Evolutionary conservation across 1,284 basidiomycete genomes (phyloP).

Genomic region (Heliocybe sulcata): DNA sequence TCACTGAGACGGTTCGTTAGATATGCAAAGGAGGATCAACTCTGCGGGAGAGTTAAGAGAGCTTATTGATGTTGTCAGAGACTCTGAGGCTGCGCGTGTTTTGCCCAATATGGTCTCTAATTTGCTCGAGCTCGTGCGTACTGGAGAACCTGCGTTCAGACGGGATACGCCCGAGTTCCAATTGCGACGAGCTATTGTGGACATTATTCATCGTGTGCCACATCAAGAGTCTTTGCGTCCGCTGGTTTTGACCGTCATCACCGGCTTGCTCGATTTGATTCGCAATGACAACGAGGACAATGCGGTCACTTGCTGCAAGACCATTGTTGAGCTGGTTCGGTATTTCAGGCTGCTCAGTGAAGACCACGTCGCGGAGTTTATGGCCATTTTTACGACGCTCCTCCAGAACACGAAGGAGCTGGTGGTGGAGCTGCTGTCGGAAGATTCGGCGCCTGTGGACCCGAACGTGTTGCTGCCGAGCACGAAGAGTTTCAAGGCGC

Average conservation of each 20-base stretch:
- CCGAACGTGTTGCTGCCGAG: constrained; percentile 56
- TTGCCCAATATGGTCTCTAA: constrained; percentile 74
- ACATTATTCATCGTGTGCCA: constrained; percentile 87
- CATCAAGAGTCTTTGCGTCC: constrained; percentile 74
- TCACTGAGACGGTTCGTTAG: constrained; percentile 24
- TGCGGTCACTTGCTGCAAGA: constrained; percentile 87
- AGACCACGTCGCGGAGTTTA: constrained; percentile 75
- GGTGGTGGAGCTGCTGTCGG: constrained; percentile 72
- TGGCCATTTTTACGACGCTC: constrained; percentile 71
- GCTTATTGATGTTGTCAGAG: constrained; percentile 78
- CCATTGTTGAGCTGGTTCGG: constrained; percentile 79
- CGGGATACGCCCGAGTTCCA: constrained; percentile 81
- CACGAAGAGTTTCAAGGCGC: constrained; percentile 88
- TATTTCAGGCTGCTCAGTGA: constrained; percentile 70
- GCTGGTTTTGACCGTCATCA: constrained; percentile 67
- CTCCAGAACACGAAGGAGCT: constrained; percentile 74
- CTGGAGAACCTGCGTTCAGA: constrained; percentile 70
- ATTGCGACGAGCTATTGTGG: constrained; percentile 80
- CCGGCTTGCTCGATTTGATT: constrained; percentile 75
- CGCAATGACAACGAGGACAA: constrained; percentile 97
- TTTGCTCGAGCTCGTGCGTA: constrained; percentile 72
- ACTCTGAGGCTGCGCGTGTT: constrained; percentile 67
- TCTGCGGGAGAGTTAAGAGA: constrained; percentile 82
- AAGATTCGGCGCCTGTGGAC: constrained; percentile 50
- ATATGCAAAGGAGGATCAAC: constrained; percentile 62